Evolutionary conservation across 306 rosid species (phyloP), one percentile per base, ranked within the genome.

Genomic region (Sophora flavescens): DNA sequence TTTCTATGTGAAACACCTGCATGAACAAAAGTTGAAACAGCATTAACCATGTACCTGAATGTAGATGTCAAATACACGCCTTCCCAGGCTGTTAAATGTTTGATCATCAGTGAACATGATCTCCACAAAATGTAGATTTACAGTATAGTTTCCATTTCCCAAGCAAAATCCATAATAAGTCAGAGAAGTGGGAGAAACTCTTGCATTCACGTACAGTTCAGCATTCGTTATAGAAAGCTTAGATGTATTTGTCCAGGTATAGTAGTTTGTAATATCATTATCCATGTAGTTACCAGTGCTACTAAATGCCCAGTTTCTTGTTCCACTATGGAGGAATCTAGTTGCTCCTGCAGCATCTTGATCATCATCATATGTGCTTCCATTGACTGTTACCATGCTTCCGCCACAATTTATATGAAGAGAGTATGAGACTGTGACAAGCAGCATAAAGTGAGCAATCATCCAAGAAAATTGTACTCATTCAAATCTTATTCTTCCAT

Each of bases 321-420:
- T 11, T 68, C 6, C 64, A 70, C 72, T 82, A 2, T 4, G 28
- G 32, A 7, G 22, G 66, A 65, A 83, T 10, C 63, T 44, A 10
- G 93, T 76, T n/a, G 85, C 35, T 57, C 85, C 88, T 14, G 42
- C 80, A 0, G 0, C 2, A 72, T 61, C 63, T 47, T 38, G 52
- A 57, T 90, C 91, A 15, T 36, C 87, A 26, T 85, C 90, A 78
- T 78, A 90, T 44, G 53, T n/a, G 64, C 59, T 79, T 42, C 59
- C 76, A 57, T 56, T 72, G 1, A 53, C 22, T 4, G 73, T 82
- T 60, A 41, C 60, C n/a, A 6, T 22, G 10, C 11, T 70, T 22
- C 96, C 96, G 7, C 96, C 93, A 76, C 93, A 86, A 36, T 88
- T 91, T 74, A 91, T 88, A 68, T 67, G 86, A 62, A 91, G 66